phyloP scores from a whole-genome alignment of 179 eudicot species.

The Gypsophila paniculata region DNA sequence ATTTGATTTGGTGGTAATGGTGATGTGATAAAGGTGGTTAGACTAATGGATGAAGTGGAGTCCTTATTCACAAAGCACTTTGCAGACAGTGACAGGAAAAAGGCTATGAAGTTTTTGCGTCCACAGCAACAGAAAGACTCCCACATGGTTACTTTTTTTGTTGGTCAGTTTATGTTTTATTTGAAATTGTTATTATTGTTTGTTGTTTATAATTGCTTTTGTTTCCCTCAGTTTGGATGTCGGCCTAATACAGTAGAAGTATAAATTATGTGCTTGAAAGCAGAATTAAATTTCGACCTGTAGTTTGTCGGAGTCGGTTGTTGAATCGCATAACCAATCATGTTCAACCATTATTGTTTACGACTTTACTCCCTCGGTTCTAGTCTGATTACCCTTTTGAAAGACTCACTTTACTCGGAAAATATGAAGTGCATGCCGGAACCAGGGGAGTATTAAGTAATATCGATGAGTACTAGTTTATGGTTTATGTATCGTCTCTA shows the following conservation, averaged over 20 bases:
- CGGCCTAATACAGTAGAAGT: background rate
- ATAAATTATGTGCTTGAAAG: too few relatives aligned
- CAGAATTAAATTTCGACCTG: conserved; percentile 14
- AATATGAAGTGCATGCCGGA: background rate
- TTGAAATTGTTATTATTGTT: background rate
- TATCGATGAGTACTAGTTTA: background rate
- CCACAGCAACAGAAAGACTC: conserved; percentile 84
- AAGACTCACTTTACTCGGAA: background rate
- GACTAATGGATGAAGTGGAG: conserved; percentile 95
- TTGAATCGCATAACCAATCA: conserved; percentile 14
- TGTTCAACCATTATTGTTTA: background rate
- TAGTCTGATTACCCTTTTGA: too few relatives aligned
- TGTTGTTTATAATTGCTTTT: background rate
- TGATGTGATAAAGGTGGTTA: conserved; percentile 63
- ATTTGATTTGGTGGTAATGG: conserved; percentile 23
- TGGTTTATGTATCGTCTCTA: background rate
- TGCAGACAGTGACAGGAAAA: conserved; percentile 81
- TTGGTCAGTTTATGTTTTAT: conserved; percentile 45
- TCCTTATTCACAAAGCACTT: conserved; percentile 90
- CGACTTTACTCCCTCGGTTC: background rate
- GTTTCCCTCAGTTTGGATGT: conserved; percentile 5
- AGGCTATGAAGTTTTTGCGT: conserved; percentile 86
- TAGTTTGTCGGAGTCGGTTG: conserved; percentile 10
- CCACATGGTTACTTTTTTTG: conserved; percentile 88
- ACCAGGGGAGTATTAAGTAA: too few relatives aligned